Percentiles rank a stretch among this genome's conserved stretches.
Conservation (phyloP, 768 basidiomycete species). For the Suillus paluster region DNA sequence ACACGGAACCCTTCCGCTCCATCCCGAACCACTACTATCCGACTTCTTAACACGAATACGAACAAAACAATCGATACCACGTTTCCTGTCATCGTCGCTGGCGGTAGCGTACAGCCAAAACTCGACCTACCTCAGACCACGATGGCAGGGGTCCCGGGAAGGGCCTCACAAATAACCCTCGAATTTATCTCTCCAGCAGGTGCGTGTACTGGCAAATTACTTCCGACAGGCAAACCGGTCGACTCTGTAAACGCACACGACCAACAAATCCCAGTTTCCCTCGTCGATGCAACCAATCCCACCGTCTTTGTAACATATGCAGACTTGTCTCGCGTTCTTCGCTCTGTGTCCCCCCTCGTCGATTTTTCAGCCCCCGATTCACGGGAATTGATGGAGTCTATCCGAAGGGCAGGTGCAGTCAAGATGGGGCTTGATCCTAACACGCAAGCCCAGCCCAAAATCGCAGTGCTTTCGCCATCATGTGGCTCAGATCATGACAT, state of each 20-base stretch:
- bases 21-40: conserved; percentile 46
- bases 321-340: conserved; percentile 46
- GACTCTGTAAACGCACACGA: conserved; percentile 46
- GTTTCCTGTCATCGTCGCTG: conserved; percentile 51
- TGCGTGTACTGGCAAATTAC: conserved; percentile 69
- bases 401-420: conserved; percentile 59
- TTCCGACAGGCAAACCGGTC: conserved; percentile 59
- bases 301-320: conserved; percentile 60
- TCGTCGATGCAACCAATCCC: conserved; percentile 78
- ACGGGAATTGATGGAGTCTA: conserved; percentile 47
- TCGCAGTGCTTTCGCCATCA: conserved; percentile 56
- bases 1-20: conserved; percentile 1
- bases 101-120: conserved; percentile 33
- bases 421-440: conserved; percentile 67
- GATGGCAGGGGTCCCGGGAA: conserved; percentile 73
- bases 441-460: conserved; percentile 72
- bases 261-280: conserved; percentile 46
- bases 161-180: conserved; percentile 64
- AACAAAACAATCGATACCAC: conserved; percentile 70
- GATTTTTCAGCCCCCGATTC: conserved; percentile 17
- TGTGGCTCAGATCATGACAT: conserved; percentile 37
- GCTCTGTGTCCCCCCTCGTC: conserved; percentile 1
- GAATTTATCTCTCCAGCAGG: conserved; percentile 72
- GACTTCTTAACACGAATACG: conserved; percentile 75
- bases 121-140: conserved; percentile 52